These are phyloP conservation scores for Pseudozyma hubeiensis DNA, from an alignment of 1,284 basidiomycete species.

Conservation along the genomic window DNA sequence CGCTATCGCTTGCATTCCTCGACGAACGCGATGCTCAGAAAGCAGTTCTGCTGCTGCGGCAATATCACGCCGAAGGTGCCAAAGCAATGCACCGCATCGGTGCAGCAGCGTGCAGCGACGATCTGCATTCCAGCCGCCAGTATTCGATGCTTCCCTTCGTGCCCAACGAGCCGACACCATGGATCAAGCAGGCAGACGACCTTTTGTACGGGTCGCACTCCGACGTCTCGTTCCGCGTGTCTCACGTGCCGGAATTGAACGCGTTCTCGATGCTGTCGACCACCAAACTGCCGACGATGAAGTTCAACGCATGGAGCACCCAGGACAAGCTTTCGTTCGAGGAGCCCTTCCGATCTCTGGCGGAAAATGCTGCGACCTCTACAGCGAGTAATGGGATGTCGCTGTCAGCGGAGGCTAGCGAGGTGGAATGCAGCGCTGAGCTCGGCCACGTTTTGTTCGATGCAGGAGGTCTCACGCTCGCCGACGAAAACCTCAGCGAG, in stretches of 20 bases:
- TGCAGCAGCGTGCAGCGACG: slow-evolving; percentile 22
- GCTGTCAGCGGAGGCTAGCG: neutral
- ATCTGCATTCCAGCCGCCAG: slow-evolving; percentile 6
- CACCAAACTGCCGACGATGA: slow-evolving; percentile 18
- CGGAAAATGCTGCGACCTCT: neutral
- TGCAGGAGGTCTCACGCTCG: slow-evolving; percentile 19
- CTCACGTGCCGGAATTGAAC: slow-evolving; percentile 26
- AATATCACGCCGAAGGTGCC: slow-evolving; percentile 24
- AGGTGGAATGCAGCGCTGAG: slow-evolving; percentile 26
- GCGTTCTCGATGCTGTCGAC: slow-evolving; percentile 17
- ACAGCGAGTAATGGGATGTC: neutral
- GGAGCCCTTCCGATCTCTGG: slow-evolving; percentile 25
- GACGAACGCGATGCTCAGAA: slow-evolving; percentile 29
- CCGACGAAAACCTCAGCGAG: slow-evolving; percentile 29
- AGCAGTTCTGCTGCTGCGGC: slow-evolving; percentile 34
- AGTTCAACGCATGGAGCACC: slow-evolving; percentile 24
- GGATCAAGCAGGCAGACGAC: slow-evolving; percentile 41
- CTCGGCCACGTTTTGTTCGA: slow-evolving; percentile 43
- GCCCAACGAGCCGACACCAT: slow-evolving; percentile 37
- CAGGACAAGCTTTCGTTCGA: slow-evolving; percentile 11
- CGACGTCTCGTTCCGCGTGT: slow-evolving; percentile 34
- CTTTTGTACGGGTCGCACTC: slow-evolving; percentile 26
- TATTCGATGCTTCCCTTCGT: slow-evolving; percentile 48
- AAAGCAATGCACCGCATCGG: slow-evolving; percentile 28
- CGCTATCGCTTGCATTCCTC: slow-evolving; percentile 24